Evolutionary conservation across 257 asterid genomes (phyloP).

Genomic region (Petunia secreta): DNA sequence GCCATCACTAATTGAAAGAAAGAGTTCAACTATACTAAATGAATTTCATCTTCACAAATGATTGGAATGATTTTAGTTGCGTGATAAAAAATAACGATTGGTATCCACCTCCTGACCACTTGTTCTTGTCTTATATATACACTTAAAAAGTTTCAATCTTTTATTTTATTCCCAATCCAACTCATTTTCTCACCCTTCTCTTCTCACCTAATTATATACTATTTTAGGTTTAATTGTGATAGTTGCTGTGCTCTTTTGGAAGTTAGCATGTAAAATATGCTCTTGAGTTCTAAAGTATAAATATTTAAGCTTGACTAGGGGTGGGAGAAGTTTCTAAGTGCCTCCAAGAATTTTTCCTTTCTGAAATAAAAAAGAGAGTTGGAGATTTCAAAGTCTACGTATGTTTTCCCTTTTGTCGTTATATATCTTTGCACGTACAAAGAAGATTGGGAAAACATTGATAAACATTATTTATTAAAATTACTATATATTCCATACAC

Average conservation of each 20-base stretch:
- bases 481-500: neutral
- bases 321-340: neutral
- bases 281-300: neutral
- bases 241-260: neutral
- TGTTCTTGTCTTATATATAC: slow-evolving; percentile 19
- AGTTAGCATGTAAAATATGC: neutral
- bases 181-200: slow-evolving; percentile 41
- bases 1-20: neutral
- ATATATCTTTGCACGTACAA: neutral
- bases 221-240: neutral
- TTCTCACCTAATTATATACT: slow-evolving; percentile 30
- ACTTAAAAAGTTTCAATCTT: slow-evolving; percentile 10
- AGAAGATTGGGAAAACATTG: neutral
- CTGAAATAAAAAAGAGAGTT: neutral
- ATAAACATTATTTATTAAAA: neutral
- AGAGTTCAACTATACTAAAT: neutral
- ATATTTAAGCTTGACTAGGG: too few species aligned
- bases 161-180: slow-evolving; percentile 34
- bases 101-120: slow-evolving; percentile 32
- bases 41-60: slow-evolving; percentile 14
- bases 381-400: neutral
- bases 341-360: slow-evolving; percentile 14
- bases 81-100: neutral
- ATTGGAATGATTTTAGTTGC: slow-evolving; percentile 10
- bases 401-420: neutral